These are phyloP conservation scores for Paulownia fortunei DNA, from an alignment of 257 asterid genomes.

Conservation along the genomic window DNA sequence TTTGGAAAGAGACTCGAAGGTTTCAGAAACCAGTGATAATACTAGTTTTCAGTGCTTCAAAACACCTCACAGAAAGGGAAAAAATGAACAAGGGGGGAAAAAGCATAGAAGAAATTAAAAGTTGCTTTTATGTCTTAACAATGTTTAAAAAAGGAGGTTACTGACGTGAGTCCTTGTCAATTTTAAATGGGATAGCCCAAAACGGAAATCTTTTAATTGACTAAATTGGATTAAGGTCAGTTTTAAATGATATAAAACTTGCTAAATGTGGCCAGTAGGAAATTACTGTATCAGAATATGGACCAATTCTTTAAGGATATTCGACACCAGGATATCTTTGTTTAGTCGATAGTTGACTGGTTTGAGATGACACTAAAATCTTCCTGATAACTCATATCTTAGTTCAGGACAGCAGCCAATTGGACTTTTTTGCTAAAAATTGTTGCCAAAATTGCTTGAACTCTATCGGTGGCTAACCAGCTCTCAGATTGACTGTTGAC, in stretches of 20 bases:
- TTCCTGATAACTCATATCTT: neutral
- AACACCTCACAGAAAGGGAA: neutral
- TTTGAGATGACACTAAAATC: neutral
- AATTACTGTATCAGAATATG: neutral
- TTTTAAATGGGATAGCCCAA: neutral
- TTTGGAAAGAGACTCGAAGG: no score
- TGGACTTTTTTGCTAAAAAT: no score
- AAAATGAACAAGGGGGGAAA: neutral
- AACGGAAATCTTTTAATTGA: neutral
- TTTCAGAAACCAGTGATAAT: neutral
- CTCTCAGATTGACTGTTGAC: neutral
- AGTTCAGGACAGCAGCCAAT: neutral
- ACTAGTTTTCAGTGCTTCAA: neutral
- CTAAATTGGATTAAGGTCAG: no score
- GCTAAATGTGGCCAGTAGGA: no score
- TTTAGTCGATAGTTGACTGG: conserved; percentile 3
- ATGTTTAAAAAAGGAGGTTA: no score
- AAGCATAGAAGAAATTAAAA: neutral
- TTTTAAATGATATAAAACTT: no score
- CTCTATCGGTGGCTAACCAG: neutral
- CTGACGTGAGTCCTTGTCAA: neutral
- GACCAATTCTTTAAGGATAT: neutral
- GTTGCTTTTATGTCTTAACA: neutral
- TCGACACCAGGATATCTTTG: neutral
- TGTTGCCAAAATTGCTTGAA: neutral